These are phyloP conservation scores for Senna siamea DNA, from an alignment of 306 rosid genomes.

Conservation along the genomic window DNA sequence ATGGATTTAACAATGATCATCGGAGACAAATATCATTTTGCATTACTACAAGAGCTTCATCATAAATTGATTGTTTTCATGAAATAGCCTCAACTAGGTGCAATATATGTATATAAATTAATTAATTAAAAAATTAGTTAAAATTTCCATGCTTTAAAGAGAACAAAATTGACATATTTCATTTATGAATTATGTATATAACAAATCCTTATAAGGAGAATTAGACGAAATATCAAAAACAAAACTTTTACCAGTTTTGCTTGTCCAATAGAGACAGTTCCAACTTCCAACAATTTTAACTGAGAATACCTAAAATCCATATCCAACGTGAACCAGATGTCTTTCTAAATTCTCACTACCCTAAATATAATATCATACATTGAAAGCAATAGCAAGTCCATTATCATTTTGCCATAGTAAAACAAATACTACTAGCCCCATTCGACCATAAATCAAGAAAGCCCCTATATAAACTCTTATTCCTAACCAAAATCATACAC, in stretches of 20 bases:
- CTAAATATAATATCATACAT: background rate
- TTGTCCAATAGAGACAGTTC: background rate
- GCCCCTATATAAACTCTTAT: background rate
- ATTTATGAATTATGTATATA: no score
- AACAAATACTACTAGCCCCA: background rate
- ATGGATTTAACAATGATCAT: background rate
- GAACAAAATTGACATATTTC: no score
- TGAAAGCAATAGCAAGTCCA: background rate
- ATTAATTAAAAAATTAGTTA: no score
- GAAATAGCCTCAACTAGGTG: no score
- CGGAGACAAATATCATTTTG: background rate
- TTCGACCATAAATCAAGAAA: background rate
- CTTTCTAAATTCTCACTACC: background rate
- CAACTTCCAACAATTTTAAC: background rate
- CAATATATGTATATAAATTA: no score
- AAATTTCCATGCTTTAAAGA: no score
- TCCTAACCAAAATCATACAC: background rate
- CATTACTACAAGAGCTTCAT: background rate
- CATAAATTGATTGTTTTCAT: background rate
- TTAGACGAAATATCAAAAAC: background rate
- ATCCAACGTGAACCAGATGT: background rate
- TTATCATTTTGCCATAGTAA: background rate
- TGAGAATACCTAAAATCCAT: background rate
- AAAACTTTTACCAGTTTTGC: background rate
- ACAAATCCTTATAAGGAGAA: background rate